phyloP scores from a whole-genome alignment of 1,139 yeast species.

The Candida sanyaensis region DNA sequence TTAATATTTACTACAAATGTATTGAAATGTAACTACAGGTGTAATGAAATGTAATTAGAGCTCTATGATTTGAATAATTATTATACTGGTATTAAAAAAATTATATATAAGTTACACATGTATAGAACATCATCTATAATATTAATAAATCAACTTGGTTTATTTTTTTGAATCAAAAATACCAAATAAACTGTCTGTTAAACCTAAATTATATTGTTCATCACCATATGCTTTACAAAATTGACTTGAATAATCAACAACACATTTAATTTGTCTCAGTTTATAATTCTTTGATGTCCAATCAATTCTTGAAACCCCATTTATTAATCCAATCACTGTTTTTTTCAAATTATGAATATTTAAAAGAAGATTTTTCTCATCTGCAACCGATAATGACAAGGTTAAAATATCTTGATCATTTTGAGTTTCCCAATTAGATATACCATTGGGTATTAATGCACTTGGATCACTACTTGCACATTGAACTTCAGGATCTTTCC shows the following conservation, averaged over 20 bases:
- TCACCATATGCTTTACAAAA: slow-evolving; percentile 24
- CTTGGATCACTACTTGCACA: slow-evolving; percentile 29
- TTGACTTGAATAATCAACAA: slow-evolving; percentile 18
- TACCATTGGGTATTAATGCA: slow-evolving; percentile 41
- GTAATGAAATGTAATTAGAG: no score
- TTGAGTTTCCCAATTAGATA: slow-evolving; percentile 29
- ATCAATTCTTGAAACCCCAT: neutral
- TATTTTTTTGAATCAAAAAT: neutral
- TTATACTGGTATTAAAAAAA: no score
- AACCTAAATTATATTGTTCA: slow-evolving; percentile 13
- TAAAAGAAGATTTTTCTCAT: slow-evolving; percentile 34
- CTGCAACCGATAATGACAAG: slow-evolving; percentile 36
- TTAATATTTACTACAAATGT: neutral
- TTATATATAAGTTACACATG: no score
- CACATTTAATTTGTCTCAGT: slow-evolving; percentile 16
- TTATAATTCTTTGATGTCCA: slow-evolving; percentile 1
- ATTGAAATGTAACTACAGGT: no score
- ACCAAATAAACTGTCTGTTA: slow-evolving; percentile 5
- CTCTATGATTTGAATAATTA: no score
- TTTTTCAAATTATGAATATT: slow-evolving; percentile 14
- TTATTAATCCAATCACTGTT: slow-evolving; percentile 4
- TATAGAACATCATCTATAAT: no score
- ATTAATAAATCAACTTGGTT: no score
- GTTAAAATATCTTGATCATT: slow-evolving; percentile 28
- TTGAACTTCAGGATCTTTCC: slow-evolving; percentile 27